These are phyloP conservation scores for Taphrina sp. DNA, from an alignment of 1,139 yeast species.

Conservation along the genomic window DNA sequence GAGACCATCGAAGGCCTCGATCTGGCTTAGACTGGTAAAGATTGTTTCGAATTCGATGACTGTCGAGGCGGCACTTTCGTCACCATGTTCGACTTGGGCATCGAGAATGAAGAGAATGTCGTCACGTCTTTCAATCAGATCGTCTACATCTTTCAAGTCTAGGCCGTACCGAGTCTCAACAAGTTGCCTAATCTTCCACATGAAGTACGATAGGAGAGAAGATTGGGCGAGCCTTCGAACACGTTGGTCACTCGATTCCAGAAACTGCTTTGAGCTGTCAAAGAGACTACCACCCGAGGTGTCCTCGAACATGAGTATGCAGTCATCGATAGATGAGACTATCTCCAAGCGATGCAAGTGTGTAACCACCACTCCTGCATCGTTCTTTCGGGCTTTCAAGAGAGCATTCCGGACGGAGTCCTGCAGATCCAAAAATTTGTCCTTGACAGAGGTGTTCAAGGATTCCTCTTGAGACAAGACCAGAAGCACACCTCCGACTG, in stretches of 20 bases:
- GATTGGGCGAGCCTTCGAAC: slow-evolving; percentile 12
- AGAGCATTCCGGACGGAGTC: slow-evolving; percentile 35
- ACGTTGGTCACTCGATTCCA: neutral
- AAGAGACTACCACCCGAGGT: slow-evolving; percentile 14
- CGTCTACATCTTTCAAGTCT: slow-evolving; percentile 1
- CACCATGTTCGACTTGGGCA: slow-evolving; percentile 15
- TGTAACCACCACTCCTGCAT: neutral
- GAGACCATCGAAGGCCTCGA: slow-evolving; percentile 24
- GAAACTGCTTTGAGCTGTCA: neutral
- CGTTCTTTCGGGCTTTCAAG: slow-evolving; percentile 8
- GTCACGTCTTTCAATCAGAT: slow-evolving; percentile 13
- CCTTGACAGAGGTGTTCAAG: slow-evolving; percentile 33
- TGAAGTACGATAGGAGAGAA: slow-evolving; percentile 34
- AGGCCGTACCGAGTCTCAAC: slow-evolving; percentile 25
- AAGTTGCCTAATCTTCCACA: slow-evolving; percentile 35
- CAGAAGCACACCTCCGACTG: slow-evolving; percentile 30
- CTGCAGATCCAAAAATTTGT: slow-evolving; percentile 35
- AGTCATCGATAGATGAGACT: slow-evolving; percentile 32
- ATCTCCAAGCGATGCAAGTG: slow-evolving; percentile 17
- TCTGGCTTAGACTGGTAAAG: slow-evolving; percentile 18
- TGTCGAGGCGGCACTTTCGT: slow-evolving; percentile 2
- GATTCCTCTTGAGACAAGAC: slow-evolving; percentile 35
- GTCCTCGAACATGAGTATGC: slow-evolving; percentile 31
- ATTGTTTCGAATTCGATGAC: slow-evolving; percentile 21
- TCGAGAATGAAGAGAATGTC: slow-evolving; percentile 7